phyloP scores from a whole-genome alignment of 768 basidiomycete genomes.

The Myochromella boudieri region DNA sequence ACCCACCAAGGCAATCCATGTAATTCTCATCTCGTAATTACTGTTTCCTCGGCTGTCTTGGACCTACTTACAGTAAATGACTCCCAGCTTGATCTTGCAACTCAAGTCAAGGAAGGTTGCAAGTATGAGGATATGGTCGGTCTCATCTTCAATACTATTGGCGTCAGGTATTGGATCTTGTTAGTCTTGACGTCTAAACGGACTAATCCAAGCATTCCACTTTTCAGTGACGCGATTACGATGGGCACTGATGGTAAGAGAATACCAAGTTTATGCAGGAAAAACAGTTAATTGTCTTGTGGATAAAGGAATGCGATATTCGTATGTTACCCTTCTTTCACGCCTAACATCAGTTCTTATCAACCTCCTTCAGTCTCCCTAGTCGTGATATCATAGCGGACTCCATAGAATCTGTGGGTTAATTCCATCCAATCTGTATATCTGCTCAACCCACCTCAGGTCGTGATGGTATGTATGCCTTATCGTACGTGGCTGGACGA shows the following conservation, averaged over 20 bases:
- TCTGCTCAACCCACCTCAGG: constrained; percentile 49
- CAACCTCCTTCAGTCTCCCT: constrained; percentile 57
- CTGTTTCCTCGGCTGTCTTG: background rate
- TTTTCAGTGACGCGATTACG: constrained; percentile 75
- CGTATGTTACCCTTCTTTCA: constrained; percentile 47
- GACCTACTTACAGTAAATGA: background rate
- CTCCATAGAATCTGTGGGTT: constrained; percentile 75
- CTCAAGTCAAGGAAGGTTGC: constrained; percentile 81
- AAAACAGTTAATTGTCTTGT: background rate
- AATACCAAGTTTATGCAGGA: background rate
- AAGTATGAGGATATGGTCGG: constrained; percentile 79
- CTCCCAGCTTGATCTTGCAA: constrained; percentile 70
- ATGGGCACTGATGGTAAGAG: constrained; percentile 82
- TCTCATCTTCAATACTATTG: constrained; percentile 82
- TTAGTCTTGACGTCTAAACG: background rate
- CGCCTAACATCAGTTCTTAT: background rate
- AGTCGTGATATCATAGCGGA: constrained; percentile 90
- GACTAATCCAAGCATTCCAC: background rate
- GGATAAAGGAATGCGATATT: constrained; percentile 77
- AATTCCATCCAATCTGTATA: constrained; percentile 6
- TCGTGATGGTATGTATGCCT: constrained; percentile 49
- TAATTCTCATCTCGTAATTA: constrained; percentile 71
- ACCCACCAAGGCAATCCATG: constrained; percentile 73
- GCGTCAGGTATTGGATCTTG: constrained; percentile 58
- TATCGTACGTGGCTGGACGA: background rate